These are phyloP conservation scores for Crepidotus variabilis DNA, from an alignment of 768 basidiomycete genomes.

Conservation along the genomic window DNA sequence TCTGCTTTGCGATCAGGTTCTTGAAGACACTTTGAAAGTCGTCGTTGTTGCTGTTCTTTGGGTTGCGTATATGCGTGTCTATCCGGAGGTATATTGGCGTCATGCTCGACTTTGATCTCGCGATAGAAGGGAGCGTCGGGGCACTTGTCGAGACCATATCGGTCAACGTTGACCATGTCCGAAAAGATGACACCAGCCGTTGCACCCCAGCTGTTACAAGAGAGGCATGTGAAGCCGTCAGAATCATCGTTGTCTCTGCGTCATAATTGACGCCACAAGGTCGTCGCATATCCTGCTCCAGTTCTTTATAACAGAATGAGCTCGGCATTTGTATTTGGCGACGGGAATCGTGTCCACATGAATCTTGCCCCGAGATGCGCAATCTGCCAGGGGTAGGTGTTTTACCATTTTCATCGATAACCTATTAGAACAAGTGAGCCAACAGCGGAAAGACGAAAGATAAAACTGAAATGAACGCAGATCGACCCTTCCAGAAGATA, in stretches of 20 bases:
- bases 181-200: background rate
- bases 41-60: no score
- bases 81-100: no score
- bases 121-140: no score
- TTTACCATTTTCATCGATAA: background rate
- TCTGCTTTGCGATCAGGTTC: no score
- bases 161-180: background rate
- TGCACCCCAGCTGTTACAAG: background rate
- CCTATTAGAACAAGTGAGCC: no score
- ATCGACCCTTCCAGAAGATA: no score
- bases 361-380: background rate
- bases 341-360: background rate
- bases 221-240: background rate
- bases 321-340: background rate
- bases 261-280: no score
- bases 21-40: no score
- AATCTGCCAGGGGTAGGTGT: background rate
- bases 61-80: no score
- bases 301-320: background rate
- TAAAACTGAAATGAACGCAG: no score
- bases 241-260: background rate
- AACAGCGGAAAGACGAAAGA: no score
- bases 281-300: background rate
- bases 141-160: background rate
- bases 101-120: no score